Conservation (phyloP, 2,329 filamentous ascomycete genomes). For the Colletotrichum tamarilloi region DNA sequence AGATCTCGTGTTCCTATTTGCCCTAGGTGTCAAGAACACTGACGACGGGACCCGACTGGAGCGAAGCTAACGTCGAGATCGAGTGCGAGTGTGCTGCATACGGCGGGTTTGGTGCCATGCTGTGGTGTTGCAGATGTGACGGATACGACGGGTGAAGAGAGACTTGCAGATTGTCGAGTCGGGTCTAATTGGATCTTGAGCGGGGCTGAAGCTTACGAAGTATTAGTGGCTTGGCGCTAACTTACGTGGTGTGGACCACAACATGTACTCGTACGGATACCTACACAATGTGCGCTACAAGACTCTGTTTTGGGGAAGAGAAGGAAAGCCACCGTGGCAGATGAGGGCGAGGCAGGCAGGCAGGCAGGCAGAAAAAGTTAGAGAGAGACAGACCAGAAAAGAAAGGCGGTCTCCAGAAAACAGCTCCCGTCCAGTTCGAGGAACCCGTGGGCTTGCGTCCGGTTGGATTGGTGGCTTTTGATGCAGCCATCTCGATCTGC, state of each 20-base stretch:
- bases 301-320: conserved; percentile 3
- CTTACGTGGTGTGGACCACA: not conserved
- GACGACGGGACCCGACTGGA: conserved; percentile 6
- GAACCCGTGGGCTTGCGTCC: not conserved
- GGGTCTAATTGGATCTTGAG: conserved; percentile 17
- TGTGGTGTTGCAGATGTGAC: not conserved
- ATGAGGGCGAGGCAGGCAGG: not conserved
- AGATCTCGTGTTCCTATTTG: not conserved
- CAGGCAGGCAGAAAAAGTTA: not conserved
- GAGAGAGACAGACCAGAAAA: not conserved
- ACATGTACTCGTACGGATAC: not conserved
- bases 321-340: not conserved
- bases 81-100: not conserved
- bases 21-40: not conserved
- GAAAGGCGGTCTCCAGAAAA: not conserved
- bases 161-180: conserved; percentile 10
- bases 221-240: conserved; percentile 30
- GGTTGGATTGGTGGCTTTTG: not conserved
- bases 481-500: not conserved
- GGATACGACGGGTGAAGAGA: not conserved
- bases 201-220: conserved; percentile 17
- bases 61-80: not conserved
- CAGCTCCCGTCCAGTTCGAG: not conserved
- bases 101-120: not conserved
- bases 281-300: not conserved